These are phyloP conservation scores for Chloromonas sp. DNA, from an alignment of 163 green algal genomes.

Conservation along the genomic window DNA sequence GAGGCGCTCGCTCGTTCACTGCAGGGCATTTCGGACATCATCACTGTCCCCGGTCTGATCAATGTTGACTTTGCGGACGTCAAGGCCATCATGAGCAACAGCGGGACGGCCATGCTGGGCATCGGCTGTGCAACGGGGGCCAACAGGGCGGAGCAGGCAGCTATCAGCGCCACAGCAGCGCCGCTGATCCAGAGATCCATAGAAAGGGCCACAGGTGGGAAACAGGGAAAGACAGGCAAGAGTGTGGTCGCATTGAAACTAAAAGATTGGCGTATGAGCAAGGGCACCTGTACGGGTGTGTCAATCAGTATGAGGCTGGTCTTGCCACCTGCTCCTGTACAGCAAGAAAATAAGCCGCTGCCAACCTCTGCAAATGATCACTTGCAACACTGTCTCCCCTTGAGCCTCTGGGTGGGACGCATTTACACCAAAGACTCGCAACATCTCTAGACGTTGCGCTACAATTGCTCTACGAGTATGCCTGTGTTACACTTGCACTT, in stretches of 20 bases:
- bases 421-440: no score
- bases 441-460: no score
- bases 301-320: no score
- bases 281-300: no score
- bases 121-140: slow-evolving; percentile 73
- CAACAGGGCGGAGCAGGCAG: slow-evolving; percentile 70
- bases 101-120: slow-evolving; percentile 78
- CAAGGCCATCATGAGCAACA: slow-evolving; percentile 82
- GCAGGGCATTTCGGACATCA: slow-evolving; percentile 95
- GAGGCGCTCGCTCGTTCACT: no score
- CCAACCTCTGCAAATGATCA: no score
- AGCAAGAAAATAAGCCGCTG: no score
- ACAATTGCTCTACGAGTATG: no score
- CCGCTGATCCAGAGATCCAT: slow-evolving; percentile 90
- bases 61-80: slow-evolving; percentile 98
- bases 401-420: no score
- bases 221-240: slow-evolving; percentile 27
- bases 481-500: neutral
- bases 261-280: no score
- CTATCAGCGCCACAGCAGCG: slow-evolving; percentile 74
- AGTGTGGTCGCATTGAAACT: slow-evolving; percentile 50
- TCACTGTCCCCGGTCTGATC: slow-evolving; percentile 89
- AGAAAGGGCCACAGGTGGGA: slow-evolving; percentile 61
- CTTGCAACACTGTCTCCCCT: no score
- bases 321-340: no score